phyloP scores from a whole-genome alignment of 345 rosid species.

The Lumnitzera littorea region DNA sequence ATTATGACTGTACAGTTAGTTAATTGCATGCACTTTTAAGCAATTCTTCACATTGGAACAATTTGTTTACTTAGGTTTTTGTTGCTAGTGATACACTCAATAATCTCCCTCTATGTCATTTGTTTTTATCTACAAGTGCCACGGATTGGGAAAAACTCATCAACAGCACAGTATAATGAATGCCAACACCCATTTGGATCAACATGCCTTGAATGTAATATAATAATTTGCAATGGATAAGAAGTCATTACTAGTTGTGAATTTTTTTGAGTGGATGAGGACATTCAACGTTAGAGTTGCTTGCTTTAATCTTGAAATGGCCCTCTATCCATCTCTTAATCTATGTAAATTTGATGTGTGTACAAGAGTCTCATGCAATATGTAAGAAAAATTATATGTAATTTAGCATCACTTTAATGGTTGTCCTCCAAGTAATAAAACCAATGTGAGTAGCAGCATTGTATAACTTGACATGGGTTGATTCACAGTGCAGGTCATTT shows the following conservation, averaged over 20 bases:
- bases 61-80: too few species aligned
- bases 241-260: constrained; percentile 3
- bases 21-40: not conserved
- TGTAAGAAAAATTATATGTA: too few species aligned
- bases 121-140: constrained; percentile 40
- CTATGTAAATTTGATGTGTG: too few species aligned
- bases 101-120: constrained; percentile 4
- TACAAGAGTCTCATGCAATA: too few species aligned
- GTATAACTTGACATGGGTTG: constrained; percentile 6
- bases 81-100: not conserved
- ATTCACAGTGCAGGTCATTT: constrained; percentile 65
- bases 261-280: not conserved
- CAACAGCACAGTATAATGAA: constrained; percentile 40
- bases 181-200: constrained; percentile 42
- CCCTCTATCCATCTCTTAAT: too few species aligned
- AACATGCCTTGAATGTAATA: constrained; percentile 54
- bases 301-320: too few species aligned
- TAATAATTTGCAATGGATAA: constrained; percentile 55
- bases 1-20: not conserved
- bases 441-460: not conserved
- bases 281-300: not conserved
- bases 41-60: not conserved
- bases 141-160: constrained; percentile 35
- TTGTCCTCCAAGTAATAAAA: too few species aligned
- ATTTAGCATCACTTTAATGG: too few species aligned